Evolutionary conservation across 2,329 filamentous ascomycete genomes (phyloP), one percentile per base, ranked within the genome.

Genomic region (Epichloe sp.): DNA sequence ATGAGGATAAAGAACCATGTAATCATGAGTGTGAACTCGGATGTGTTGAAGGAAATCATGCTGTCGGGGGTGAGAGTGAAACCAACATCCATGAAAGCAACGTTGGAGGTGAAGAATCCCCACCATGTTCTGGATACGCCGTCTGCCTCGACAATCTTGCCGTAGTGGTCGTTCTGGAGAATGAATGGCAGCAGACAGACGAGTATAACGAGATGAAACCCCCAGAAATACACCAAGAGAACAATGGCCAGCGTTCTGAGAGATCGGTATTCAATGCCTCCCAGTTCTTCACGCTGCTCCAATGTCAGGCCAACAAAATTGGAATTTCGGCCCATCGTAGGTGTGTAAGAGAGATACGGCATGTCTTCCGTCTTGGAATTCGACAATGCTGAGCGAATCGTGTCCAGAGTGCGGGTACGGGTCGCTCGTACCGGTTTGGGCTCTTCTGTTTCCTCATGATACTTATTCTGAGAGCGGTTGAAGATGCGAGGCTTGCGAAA

Each of bases 181-280:
- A 97, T 95, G 84, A 89, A 98, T 0, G 88, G 87, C 3, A 88
- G 62, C 12, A 96, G 67, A 57, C 82, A 83, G 31, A 88, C 63
- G 38, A 94, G 70, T 0, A 84, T 88, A 3, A 96, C 72, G 2
- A 90, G 59, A 60, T 89, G 87, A 59, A 95, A 96, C 0, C 85
- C 83, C 63, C 88, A 79, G 62, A 86, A 96, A 67, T 97, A 98
- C 7, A 70, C 71, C 3, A 86, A 75, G 19, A 97, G 72, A 34
- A 97, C 82, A 31, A 88, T 64, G 1, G 87, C 86, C 46, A 98
- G 70, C 2, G 88, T 88, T 65, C 95, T 94, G 54, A 98, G 66
- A 0, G 91, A 87, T 5, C 93, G 84, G 62, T 98, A 98, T 65
- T 98, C 93, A 56, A 98, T 95, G 19, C 93, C 93, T 11, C 93